Evolutionary conservation across 768 basidiomycete species (phyloP), one percentile per base, ranked within the genome.

Genomic region (Termitomyces sp.): DNA sequence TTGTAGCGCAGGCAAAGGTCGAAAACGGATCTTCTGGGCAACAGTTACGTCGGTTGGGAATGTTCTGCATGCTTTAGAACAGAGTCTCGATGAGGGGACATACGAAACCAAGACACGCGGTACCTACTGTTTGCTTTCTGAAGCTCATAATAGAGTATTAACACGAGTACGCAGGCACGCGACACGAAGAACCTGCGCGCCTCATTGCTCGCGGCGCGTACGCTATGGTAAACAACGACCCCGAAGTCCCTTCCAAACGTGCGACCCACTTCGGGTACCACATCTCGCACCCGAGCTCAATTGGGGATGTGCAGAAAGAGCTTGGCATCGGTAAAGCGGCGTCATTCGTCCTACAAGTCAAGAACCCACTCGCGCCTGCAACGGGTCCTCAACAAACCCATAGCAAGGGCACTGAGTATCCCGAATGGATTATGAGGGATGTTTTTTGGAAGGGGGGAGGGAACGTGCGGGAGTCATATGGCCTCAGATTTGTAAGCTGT

Each of bases 101-200:
- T 85, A 84, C 61, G 78, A 84, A 62, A 87, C 85, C 0, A 84
- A 84, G 67, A 86, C 84, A 8, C 70, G 77, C 67, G 82, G 82
- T 80, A 37, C 37, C 69, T 63, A 17, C 5, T 0, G 3, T 15
- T 12, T 26, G 30, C 4, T 6, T 31, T 7, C 6, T 46, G 4
- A 40, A 4, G 31, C 12, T 38, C 45, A 28, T 47, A 46, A 17
- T 43, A 12, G 33, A 6, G 17, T 1, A 26, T 11, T 10, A 33
- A 9, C 10, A 43, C 14, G 7, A 19, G 28, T 23, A 23, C 28
- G 23, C 10, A 81, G 82, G 82, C 7, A 73, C 75, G 0, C 74
- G 84, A 12, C 79, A 84, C 53, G 75, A 80, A 57, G 78, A 70
- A 3, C 71, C 79, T 0, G 77, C 77, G 0, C 78, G 84, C 6